phyloP scores from a whole-genome alignment of 495 filamentous ascomycete genomes.

The Xylaria scruposa region DNA sequence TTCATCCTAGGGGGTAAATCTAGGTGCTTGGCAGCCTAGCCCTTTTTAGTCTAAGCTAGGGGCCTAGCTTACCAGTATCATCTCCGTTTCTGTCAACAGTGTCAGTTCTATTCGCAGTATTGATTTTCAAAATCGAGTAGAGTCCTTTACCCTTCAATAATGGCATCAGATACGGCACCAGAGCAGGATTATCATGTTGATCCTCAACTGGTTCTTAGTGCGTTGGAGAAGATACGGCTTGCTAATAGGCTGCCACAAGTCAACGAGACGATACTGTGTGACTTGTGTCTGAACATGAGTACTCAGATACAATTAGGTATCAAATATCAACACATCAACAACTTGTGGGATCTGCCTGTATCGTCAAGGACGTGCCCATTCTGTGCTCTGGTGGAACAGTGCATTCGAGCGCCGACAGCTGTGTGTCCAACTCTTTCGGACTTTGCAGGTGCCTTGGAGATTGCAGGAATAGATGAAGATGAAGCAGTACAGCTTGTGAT shows the following conservation, averaged over 20 bases:
- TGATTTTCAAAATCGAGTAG: background rate
- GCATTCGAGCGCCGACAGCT: constrained; percentile 8
- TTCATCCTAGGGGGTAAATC: background rate
- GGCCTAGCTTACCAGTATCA: background rate
- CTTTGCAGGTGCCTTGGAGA: background rate
- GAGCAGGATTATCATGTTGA: constrained; percentile 8
- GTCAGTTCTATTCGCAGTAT: too few relatives aligned
- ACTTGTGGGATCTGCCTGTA: constrained; percentile 4
- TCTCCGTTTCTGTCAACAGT: background rate
- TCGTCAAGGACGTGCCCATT: background rate
- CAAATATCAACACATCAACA: background rate
- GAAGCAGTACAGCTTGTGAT: constrained; percentile 4
- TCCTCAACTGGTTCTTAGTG: background rate
- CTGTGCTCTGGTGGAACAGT: constrained; percentile 11
- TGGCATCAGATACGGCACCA: background rate
- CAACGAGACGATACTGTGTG: background rate
- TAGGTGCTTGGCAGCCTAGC: background rate
- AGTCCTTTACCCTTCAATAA: background rate
- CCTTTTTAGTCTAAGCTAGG: background rate
- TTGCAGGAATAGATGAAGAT: constrained; percentile 6
- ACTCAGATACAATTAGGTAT: background rate
- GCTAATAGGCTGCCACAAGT: background rate
- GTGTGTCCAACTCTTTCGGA: background rate
- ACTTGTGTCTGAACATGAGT: background rate
- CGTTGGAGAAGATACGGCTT: background rate